A percentile compares a stretch with the other conserved stretches of the same genome.
Evolutionary conservation across 257 asterid species (phyloP).

Genomic region (Scutellaria barbata): DNA sequence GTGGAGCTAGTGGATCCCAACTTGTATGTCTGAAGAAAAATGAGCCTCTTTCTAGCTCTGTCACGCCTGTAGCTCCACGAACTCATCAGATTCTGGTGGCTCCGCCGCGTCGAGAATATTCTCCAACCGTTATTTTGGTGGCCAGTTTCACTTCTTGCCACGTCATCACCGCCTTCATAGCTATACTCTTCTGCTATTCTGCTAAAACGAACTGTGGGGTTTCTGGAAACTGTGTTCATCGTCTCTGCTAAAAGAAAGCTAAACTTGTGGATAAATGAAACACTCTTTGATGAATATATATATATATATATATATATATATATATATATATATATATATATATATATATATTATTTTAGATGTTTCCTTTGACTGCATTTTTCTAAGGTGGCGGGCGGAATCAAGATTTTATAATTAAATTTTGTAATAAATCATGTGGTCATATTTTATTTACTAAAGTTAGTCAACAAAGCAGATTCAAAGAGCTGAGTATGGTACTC

Average conservation of each 20-base stretch:
- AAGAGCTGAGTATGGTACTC: too few species aligned
- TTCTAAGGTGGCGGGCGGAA: constrained; percentile 45
- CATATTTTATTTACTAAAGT: neutral
- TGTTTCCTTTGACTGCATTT: constrained; percentile 12
- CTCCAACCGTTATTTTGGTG: constrained; percentile 42
- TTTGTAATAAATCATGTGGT: too few species aligned
- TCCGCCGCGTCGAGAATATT: constrained; percentile 41
- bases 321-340: constrained; percentile 3
- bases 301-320: too few species aligned
- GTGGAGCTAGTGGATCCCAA: constrained; percentile 35
- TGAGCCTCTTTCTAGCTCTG: constrained; percentile 53
- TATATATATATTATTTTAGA: neutral
- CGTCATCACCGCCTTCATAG: neutral
- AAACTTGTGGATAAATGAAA: neutral
- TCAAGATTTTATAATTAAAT: neutral
- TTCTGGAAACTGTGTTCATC: constrained; percentile 42
- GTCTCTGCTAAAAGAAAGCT: neutral
- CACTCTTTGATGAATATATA: neutral
- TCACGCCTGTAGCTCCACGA: constrained; percentile 53
- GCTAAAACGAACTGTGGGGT: constrained; percentile 44
- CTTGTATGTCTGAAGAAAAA: constrained; percentile 61
- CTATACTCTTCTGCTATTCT: constrained; percentile 10
- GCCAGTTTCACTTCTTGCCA: neutral
- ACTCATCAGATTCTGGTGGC: constrained; percentile 44
- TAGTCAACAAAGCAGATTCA: constrained; percentile 13